These are phyloP conservation scores for Colletotrichum chlorophyti DNA, from an alignment of 2,329 filamentous ascomycete genomes.

Conservation along the genomic window DNA sequence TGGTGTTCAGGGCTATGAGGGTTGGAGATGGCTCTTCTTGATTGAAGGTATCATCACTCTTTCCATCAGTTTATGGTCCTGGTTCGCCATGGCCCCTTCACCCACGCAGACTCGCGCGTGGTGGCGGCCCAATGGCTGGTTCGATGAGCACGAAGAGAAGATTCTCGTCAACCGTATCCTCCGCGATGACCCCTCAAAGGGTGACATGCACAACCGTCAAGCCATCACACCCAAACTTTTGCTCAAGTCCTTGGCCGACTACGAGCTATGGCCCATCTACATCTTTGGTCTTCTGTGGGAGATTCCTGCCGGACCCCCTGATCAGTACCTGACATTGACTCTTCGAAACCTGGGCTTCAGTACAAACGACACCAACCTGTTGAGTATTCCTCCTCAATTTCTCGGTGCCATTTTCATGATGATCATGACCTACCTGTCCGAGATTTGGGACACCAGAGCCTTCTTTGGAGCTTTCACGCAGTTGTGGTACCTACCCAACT, in stretches of 20 bases:
- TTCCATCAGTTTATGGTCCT: slow-evolving; percentile 35
- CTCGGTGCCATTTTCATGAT: slow-evolving; percentile 27
- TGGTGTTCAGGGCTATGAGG: slow-evolving; percentile 32
- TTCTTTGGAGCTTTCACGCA: slow-evolving; percentile 39
- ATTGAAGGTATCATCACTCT: slow-evolving; percentile 32
- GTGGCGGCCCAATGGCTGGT: slow-evolving; percentile 61
- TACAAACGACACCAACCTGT: slow-evolving; percentile 56
- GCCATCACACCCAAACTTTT: slow-evolving; percentile 53
- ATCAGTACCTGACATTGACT: slow-evolving; percentile 36
- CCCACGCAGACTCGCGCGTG: slow-evolving; percentile 49
- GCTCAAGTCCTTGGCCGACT: slow-evolving; percentile 56
- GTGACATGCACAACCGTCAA: slow-evolving; percentile 62
- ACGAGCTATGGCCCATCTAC: slow-evolving; percentile 63
- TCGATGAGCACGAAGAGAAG: slow-evolving; percentile 61
- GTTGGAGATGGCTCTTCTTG: slow-evolving; percentile 34
- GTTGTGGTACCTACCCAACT: slow-evolving; percentile 41
- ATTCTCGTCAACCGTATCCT: slow-evolving; percentile 63
- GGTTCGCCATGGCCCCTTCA: slow-evolving; percentile 39
- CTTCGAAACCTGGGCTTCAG: slow-evolving; percentile 36
- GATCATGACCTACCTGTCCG: slow-evolving; percentile 39
- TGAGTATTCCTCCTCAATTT: slow-evolving; percentile 29
- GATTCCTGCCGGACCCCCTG: slow-evolving; percentile 33
- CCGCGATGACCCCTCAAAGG: slow-evolving; percentile 62
- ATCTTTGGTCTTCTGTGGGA: slow-evolving; percentile 52
- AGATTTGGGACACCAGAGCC: slow-evolving; percentile 37